Evolutionary conservation across 139 green algal species (phyloP).

Genomic region (Volvox africanus): DNA sequence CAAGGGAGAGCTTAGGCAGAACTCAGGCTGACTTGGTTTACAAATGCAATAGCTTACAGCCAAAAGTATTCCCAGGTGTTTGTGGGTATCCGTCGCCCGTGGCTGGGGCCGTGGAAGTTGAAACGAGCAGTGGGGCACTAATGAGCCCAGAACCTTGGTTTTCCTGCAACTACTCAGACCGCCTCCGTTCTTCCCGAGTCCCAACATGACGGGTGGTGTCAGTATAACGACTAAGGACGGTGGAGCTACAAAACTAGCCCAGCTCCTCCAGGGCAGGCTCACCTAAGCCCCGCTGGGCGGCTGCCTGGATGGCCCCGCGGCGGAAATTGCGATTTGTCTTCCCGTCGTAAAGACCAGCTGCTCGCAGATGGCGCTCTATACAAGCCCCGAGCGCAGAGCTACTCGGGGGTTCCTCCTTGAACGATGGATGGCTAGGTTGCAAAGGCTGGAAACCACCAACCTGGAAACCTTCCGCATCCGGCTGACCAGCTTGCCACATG

Average conservation of each 20-base stretch:
- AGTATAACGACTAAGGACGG: background rate
- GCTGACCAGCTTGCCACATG: background rate
- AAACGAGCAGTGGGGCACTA: no score
- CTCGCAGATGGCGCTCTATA: background rate
- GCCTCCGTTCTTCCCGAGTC: no score
- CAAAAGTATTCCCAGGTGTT: no score
- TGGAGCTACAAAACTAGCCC: background rate
- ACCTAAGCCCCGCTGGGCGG: background rate
- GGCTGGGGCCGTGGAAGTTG: no score
- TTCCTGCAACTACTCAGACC: no score
- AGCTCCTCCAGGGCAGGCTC: background rate
- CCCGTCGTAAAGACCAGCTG: background rate
- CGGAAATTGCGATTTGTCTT: conserved; percentile 35
- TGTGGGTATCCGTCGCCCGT: no score
- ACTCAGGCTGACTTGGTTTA: no score
- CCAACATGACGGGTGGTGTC: no score
- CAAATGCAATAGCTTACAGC: no score
- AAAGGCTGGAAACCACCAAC: conserved; percentile 9
- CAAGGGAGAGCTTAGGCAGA: no score
- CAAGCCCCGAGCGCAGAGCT: background rate
- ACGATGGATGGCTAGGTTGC: background rate
- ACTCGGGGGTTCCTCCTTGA: background rate
- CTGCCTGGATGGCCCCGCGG: background rate
- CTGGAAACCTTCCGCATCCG: background rate
- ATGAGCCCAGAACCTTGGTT: no score